Evolutionary conservation across 257 asterid species (phyloP).

Genomic region (Coffea eugenioides): DNA sequence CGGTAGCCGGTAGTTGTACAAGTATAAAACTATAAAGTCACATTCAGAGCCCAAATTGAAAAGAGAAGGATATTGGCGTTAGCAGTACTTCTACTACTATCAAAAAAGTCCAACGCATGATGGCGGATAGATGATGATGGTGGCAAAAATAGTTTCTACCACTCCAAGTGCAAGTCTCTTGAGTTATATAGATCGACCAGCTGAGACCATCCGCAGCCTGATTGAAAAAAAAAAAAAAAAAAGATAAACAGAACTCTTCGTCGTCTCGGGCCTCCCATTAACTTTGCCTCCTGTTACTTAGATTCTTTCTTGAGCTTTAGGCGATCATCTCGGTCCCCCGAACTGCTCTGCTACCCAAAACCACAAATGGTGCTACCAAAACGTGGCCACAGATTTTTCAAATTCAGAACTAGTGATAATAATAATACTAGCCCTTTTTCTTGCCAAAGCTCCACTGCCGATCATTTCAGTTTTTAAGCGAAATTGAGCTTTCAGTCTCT

Average conservation of each 20-base stretch:
- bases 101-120: no score
- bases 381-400: slow-evolving; percentile 64
- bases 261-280: not conserved
- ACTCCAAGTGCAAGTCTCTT: no score
- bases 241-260: not conserved
- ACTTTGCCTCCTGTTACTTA: not conserved
- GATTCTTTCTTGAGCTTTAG: not conserved
- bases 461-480: slow-evolving; percentile 6
- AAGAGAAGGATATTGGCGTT: no score
- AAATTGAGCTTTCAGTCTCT: not conserved
- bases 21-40: no score
- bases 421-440: slow-evolving; percentile 15
- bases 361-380: slow-evolving; percentile 50
- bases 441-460: slow-evolving; percentile 29
- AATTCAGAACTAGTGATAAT: slow-evolving; percentile 42
- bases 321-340: not conserved
- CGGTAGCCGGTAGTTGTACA: no score
- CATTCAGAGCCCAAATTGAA: no score
- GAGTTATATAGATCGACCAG: no score
- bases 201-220: no score
- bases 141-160: no score
- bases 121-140: no score
- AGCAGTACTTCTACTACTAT: no score
- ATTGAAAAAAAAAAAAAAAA: no score
- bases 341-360: not conserved